Base-by-base conservation (phyloP, 225 moss, liverwort and hornwort genomes). In the Marchantia polymorpha region DNA sequence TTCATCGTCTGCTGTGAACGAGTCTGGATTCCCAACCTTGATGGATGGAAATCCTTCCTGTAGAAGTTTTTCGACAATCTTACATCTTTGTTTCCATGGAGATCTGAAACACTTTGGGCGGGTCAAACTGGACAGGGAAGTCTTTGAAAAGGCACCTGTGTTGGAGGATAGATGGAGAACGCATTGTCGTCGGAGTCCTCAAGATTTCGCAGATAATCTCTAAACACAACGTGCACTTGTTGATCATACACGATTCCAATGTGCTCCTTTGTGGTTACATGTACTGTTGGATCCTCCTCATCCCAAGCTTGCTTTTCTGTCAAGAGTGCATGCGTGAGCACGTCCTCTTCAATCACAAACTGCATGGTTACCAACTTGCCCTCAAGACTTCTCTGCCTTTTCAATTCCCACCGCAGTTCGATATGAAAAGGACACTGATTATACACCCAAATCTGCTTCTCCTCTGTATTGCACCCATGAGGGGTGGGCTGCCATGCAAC, bases 341-440 rank as follows among this genome's bases (percentile, higher is more conserved):
- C 25, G 47, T 90, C 89, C 61, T 82, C 80, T 68, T 94, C 84
- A 55, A 96, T 76, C 29, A 86, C 83, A 0, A 94, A 79, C 76
- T 89, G 69, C 73, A 92, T 26, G 20, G 49, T 83, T 0, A 84
- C 84, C 22, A 84, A 78, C 70, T 87, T 87, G 5, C 77, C 82
- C 39, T 84, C 87, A 73, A 60, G 59, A 17, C 63, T 84, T 6
- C 80, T 78, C 77, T 82, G 75, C 61, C 82, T 84, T 84, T 91
- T 93, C 72, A 91, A 58, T 67, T 90, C 82, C 94, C 94, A 94
- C 9, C 87, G 85, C 75, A 94, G n/a, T 17, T 92, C 87, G 75
- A 99, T 90, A 65, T 93, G 90, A 60, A 89, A 93, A 6, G 94
- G 87, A 23, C 90, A 93, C 31, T 85, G 79, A 66, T 99, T 99